Base-by-base conservation (phyloP, 768 basidiomycete genomes). In the Russula vinacea region DNA sequence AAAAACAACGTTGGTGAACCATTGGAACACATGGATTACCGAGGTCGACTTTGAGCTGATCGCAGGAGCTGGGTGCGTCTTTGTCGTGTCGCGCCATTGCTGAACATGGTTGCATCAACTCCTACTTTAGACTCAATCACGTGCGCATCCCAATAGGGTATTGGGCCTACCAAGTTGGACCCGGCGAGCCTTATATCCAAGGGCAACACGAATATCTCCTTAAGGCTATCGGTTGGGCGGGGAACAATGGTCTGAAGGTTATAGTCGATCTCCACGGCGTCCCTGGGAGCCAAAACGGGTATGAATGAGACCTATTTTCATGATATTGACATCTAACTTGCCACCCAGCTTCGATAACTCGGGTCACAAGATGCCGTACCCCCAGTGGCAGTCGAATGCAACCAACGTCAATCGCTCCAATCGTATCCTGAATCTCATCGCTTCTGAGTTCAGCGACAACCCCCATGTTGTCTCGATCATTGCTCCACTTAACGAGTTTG, bases 241-340 rank as follows among this genome's bases (percentile, higher is more conserved):
- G 75, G 47, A 78, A 79, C 24, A 74, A 90, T 68, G 85, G 86
- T 9, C 73, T 98, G 53, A 94, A 94, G 70, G 76, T 95, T 35
- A 86, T 96, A 54, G 72, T 96, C 44, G 94, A 94, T 76, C 80
- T 71, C 60, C 74, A 76, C 79, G 83, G 83, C 59, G 91, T 84
- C 39, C 90, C 93, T 1, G 93, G 93, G 19, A 89, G 88, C 72
- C 90, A 94, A 74, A 91, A 92, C 68, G 89, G 85, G 88, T 88
- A 62, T 50, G 80, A 73, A 35, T 19, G 22, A 14, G 40, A 14
- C 32, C 33, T 5, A 6, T 56, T 19, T 79, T 77, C 68, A 78
- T 64, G 53, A 24, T 8, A 8, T 39, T 39, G 7, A 19, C 17
- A 22, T 8, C 19, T 53, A 19, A 29, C 29, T 29, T 29, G 2